These are phyloP conservation scores for Tylopilus intermedius DNA, from an alignment of 768 basidiomycete genomes.

Conservation along the genomic window DNA sequence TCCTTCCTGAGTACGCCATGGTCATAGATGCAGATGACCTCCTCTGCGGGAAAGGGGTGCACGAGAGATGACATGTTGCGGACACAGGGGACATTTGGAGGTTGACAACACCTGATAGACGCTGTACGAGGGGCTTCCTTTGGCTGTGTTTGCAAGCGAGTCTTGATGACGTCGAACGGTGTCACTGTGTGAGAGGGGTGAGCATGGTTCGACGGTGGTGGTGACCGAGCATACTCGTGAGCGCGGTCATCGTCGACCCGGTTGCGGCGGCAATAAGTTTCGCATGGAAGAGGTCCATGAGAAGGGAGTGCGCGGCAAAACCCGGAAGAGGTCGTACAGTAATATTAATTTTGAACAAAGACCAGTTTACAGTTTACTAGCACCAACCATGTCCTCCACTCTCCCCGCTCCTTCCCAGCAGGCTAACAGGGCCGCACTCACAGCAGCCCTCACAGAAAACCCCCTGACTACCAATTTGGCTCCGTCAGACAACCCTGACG, in stretches of 20 bases:
- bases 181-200: slow-evolving; percentile 68
- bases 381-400: slow-evolving; percentile 24
- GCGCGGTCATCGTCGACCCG: slow-evolving; percentile 74
- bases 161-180: slow-evolving; percentile 97
- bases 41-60: slow-evolving; percentile 49
- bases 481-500: slow-evolving; percentile 32
- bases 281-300: slow-evolving; percentile 68
- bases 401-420: slow-evolving; percentile 66
- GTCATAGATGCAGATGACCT: slow-evolving; percentile 79
- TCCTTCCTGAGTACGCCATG: slow-evolving; percentile 64
- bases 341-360: not conserved
- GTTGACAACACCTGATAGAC: slow-evolving; percentile 66
- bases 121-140: slow-evolving; percentile 49
- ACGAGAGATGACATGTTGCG: slow-evolving; percentile 75
- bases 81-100: slow-evolving; percentile 48
- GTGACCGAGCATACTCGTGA: slow-evolving; percentile 59
- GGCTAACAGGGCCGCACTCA: slow-evolving; percentile 74
- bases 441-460: slow-evolving; percentile 64
- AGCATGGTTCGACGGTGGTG: not conserved
- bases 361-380: not conserved
- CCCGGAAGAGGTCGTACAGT: slow-evolving; percentile 10
- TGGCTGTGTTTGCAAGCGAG: slow-evolving; percentile 91
- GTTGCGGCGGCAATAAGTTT: slow-evolving; percentile 76
- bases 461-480: slow-evolving; percentile 14
- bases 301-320: slow-evolving; percentile 18